phyloP scores from a whole-genome alignment of 331 rosid species.

The Prunus yedoensis region DNA sequence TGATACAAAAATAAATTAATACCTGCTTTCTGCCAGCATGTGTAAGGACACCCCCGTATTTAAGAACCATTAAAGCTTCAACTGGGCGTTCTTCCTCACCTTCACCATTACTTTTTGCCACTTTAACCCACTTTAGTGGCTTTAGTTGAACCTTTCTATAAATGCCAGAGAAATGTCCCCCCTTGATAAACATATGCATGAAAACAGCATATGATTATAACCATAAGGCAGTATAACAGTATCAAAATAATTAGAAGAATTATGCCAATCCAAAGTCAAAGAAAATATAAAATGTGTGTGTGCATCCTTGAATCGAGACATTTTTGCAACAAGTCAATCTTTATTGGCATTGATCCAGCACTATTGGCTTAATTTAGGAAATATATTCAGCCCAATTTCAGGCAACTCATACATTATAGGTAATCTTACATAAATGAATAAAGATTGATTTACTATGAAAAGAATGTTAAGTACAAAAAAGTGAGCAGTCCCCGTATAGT shows the following conservation, averaged over 20 bases:
- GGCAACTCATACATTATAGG: not conserved
- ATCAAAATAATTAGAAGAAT: conserved; percentile 6
- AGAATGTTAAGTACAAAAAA: not conserved
- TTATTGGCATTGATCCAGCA: not conserved
- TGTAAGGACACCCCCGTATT: conserved; percentile 98
- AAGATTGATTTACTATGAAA: conserved; percentile 2
- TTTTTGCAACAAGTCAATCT: not conserved
- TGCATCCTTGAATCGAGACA: not conserved
- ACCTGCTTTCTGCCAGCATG: conserved; percentile 99
- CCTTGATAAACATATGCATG: conserved; percentile 47
- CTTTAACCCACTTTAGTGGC: conserved; percentile 88
- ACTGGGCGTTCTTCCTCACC: conserved; percentile 89
- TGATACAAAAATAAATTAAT: conserved; percentile 12
- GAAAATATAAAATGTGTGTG: not conserved
- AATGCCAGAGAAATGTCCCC: conserved; percentile 96
- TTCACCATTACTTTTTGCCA: conserved; percentile 64
- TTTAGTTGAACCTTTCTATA: conserved; percentile 97
- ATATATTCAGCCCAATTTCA: not conserved
- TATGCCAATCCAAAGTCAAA: not conserved
- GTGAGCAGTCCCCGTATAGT: not conserved
- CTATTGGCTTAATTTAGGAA: not conserved
- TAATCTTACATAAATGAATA: not conserved
- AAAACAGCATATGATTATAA: conserved; percentile 12
- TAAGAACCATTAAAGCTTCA: conserved; percentile 97
- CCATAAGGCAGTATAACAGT: conserved; percentile 12